Conservation (phyloP, 768 basidiomycete species). For the Kwoniella newhampshirensis region DNA sequence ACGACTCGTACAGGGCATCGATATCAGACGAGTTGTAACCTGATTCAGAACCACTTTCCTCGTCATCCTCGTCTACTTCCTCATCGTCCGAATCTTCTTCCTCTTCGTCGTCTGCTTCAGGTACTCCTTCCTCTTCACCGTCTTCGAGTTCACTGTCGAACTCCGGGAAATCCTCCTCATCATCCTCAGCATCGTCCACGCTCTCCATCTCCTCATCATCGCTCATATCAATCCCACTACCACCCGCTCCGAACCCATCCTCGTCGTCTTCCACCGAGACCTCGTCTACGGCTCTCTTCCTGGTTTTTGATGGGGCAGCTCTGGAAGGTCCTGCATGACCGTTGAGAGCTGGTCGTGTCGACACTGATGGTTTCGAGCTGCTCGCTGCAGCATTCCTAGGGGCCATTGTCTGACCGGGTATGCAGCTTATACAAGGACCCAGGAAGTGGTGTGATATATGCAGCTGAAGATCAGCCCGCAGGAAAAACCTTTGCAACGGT, state of each 20-base stretch:
- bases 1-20: slow-evolving; percentile 44
- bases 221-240: slow-evolving; percentile 16
- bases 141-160: slow-evolving; percentile 44
- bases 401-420: slow-evolving; percentile 4
- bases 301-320: slow-evolving; percentile 2
- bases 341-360: background rate
- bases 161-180: slow-evolving; percentile 44
- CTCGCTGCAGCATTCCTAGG: slow-evolving; percentile 19
- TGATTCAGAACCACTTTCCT: slow-evolving; percentile 49
- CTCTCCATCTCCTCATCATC: slow-evolving; percentile 23
- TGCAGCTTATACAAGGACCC: background rate
- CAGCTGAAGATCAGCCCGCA: too few relatives aligned
- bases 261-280: slow-evolving; percentile 29
- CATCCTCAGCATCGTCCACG: slow-evolving; percentile 21
- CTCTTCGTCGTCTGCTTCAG: slow-evolving; percentile 19
- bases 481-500: slow-evolving; percentile 2
- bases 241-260: slow-evolving; percentile 16
- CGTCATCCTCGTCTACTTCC: slow-evolving; percentile 35
- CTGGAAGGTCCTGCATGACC: slow-evolving; percentile 15
- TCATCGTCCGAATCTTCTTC: slow-evolving; percentile 18
- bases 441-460: too few relatives aligned
- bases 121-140: slow-evolving; percentile 32
- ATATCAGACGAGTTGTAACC: slow-evolving; percentile 56
- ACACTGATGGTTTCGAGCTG: slow-evolving; percentile 14
- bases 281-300: slow-evolving; percentile 19